A percentile compares a stretch with the other conserved stretches of the same genome.
These are phyloP conservation scores for Apiospora kogelbergensis DNA, from an alignment of 2,329 filamentous ascomycete species.

Conservation along the genomic window DNA sequence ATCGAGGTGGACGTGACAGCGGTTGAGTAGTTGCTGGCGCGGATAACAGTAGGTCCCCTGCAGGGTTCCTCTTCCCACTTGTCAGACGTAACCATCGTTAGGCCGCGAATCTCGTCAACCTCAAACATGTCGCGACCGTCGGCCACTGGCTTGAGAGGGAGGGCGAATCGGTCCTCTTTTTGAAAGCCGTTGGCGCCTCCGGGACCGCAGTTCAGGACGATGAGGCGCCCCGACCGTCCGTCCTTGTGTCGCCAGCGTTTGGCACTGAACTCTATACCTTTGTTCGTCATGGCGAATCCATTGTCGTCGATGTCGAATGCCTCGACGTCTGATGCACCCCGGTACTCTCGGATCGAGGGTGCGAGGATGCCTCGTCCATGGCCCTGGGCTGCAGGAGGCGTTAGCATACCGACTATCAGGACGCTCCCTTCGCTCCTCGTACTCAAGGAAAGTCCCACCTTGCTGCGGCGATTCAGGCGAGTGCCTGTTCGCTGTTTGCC, in stretches of 20 bases:
- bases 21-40: neutral
- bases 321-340: conserved; percentile 12
- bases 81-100: neutral
- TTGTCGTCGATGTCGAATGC: conserved; percentile 9
- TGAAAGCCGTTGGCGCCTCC: neutral
- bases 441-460: neutral
- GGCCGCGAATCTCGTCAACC: neutral
- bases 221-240: neutral
- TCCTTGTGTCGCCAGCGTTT: conserved; percentile 10
- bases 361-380: conserved; percentile 11
- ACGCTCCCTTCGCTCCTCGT: too few species aligned
- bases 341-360: conserved; percentile 13
- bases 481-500: neutral
- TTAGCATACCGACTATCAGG: neutral
- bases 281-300: conserved; percentile 14
- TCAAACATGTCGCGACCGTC: neutral
- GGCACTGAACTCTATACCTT: conserved; percentile 11
- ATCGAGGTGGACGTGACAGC: neutral
- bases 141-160: neutral
- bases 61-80: neutral
- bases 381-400: conserved; percentile 4
- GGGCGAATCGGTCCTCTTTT: neutral
- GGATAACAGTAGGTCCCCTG: neutral
- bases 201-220: neutral
- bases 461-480: neutral